Base-by-base conservation (phyloP, 2,329 filamentous ascomycete genomes). In the Aspergillus carbonarius region DNA sequence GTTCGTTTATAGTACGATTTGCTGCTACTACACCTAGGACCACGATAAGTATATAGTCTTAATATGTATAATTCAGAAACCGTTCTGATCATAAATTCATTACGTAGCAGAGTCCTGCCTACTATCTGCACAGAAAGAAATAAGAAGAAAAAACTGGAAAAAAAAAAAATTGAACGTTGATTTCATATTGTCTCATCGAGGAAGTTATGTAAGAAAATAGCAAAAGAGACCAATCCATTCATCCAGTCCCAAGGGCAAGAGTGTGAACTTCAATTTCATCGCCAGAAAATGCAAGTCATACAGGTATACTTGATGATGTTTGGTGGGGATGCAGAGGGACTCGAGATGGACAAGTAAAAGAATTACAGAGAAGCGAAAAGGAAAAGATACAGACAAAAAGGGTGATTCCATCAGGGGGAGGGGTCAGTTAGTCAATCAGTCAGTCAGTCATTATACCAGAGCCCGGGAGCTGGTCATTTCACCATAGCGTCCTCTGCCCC, bases 401-500 rank as follows among this genome's bases (percentile, higher is more conserved):
- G 15, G 23, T 23, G 23, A 5, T 44, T 47, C 44, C 23, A 47
- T 47, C 44, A 9, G 15, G 15, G 5, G 17, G 18, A n/a, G 18
- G 7, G n/a, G 37, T 40, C 37, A 40, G 37, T 40, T 40, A 40
- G 17, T 54, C 47, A 57, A 46, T 57, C 27, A 56, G 48, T 49
- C 53, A 37, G 30, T 44, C 27, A 42, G 20, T 42, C 39, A 57
- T 63, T 60, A 67, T 23, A 70, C 72, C 60, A 72, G 66, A 39
- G 63, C 64, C 57, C 79, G 74, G 63, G 83, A 84, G 72, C 85
- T 88, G 53, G 87, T 86, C 93, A 99, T 97, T 81, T 99, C 95
- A 73, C 95, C 95, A 78, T 96, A 98, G 63, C 91, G 83, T 50
- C 95, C 95, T 81, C 95, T 85, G 73, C 92, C 87, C 75, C 90